Conservation (phyloP, 306 rosid species). For the Begonia fuchsioides region DNA sequence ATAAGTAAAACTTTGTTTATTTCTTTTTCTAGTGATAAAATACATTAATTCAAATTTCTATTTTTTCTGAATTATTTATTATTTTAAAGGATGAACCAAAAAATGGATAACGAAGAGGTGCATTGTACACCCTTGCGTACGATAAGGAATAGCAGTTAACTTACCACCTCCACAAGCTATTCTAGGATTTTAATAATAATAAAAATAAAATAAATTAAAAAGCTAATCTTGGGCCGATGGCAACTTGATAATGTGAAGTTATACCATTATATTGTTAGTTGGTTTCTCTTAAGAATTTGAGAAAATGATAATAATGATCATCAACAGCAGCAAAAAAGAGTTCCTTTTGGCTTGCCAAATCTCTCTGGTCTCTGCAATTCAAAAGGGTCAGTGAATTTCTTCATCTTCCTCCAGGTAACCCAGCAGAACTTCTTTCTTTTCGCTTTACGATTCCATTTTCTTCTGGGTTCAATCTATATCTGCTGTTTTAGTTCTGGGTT, state of each 20-base stretch:
- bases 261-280: constrained; percentile 4
- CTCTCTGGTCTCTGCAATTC: constrained; percentile 5
- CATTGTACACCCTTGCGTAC: constrained; percentile 2
- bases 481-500: too few species aligned
- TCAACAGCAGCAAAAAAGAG: too few species aligned
- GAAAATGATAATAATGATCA: not conserved
- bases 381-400: constrained; percentile 6
- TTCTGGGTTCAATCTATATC: constrained; percentile 3
- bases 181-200: constrained; percentile 3
- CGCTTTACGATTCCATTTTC: too few species aligned
- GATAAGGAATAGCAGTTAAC: constrained; percentile 3
- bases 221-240: not conserved
- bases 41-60: too few species aligned
- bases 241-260: constrained; percentile 3
- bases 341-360: not conserved
- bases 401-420: not conserved
- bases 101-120: not conserved
- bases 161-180: constrained; percentile 11
- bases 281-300: constrained; percentile 3
- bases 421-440: too few species aligned
- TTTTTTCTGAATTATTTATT: too few species aligned
- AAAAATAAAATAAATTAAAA: too few species aligned
- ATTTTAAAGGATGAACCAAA: not conserved
- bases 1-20: too few species aligned
- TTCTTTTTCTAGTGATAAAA: too few species aligned